Evolutionary conservation across 73 alveolate species (phyloP).

Genomic region (Tetrahymena elliotti): DNA sequence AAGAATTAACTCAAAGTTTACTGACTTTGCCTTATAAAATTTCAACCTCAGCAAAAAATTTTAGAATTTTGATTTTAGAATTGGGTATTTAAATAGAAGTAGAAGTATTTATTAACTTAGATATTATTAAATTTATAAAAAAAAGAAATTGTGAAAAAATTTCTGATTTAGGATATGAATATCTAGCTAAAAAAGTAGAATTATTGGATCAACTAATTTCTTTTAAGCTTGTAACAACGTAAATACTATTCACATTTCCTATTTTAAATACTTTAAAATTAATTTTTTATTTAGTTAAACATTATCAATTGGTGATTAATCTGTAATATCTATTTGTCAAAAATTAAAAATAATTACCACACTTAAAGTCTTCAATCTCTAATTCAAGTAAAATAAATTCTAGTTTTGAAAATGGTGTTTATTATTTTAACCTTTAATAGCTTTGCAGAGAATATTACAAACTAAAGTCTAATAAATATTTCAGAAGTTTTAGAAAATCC

Average conservation of each 20-base stretch:
- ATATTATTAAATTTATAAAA: too few relatives aligned
- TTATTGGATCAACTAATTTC: neutral
- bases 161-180: neutral
- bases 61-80: neutral
- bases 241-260: too few relatives aligned
- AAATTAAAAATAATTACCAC: neutral
- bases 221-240: neutral
- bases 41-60: neutral
- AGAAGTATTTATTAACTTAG: too few relatives aligned
- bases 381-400: neutral
- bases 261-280: too few relatives aligned
- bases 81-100: too few relatives aligned
- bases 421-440: neutral
- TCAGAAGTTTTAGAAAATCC: neutral
- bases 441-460: neutral
- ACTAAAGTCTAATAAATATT: neutral
- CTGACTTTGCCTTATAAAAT: neutral
- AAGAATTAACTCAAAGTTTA: neutral
- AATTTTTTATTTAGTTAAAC: neutral
- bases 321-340: neutral
- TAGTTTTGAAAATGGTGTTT: too few relatives aligned
- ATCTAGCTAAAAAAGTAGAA: too few relatives aligned
- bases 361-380: neutral
- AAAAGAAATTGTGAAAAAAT: neutral
- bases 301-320: neutral